Evolutionary conservation across 768 basidiomycete genomes (phyloP).

Genomic region (Trametes meyenii): DNA sequence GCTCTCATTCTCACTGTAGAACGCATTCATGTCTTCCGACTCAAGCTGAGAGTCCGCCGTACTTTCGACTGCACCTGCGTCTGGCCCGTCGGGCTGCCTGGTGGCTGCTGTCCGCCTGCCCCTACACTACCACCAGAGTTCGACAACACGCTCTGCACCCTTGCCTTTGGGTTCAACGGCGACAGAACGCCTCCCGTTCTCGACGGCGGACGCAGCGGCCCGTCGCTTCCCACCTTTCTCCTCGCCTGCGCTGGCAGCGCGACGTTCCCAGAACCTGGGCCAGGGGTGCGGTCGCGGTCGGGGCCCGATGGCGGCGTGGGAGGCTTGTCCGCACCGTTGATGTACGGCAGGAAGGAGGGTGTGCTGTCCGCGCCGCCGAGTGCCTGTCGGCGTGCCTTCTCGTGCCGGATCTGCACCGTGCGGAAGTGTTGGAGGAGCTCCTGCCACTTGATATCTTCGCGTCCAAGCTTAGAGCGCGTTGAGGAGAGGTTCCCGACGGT

Average conservation of each 20-base stretch:
- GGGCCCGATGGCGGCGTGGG: constrained; percentile 24
- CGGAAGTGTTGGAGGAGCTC: constrained; percentile 94
- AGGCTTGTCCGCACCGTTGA: constrained; percentile 45
- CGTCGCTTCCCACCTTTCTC: constrained; percentile 56
- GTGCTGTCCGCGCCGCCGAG: constrained; percentile 60
- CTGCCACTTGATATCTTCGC: constrained; percentile 97
- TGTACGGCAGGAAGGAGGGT: constrained; percentile 51
- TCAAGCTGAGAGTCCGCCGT: constrained; percentile 46
- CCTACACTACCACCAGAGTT: constrained; percentile 7
- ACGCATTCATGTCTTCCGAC: constrained; percentile 34
- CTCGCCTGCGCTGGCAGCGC: constrained; percentile 52
- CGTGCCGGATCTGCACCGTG: constrained; percentile 84
- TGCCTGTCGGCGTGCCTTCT: constrained; percentile 83
- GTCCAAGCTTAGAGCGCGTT: constrained; percentile 72
- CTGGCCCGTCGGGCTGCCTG: constrained; percentile 28
- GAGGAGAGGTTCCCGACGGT: constrained; percentile 42
- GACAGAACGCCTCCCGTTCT: constrained; percentile 53
- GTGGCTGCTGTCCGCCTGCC: constrained; percentile 34
- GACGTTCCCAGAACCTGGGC: constrained; percentile 14
- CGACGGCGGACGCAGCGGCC: constrained; percentile 32
- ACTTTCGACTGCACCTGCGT: constrained; percentile 42
- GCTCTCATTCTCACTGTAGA: not conserved
- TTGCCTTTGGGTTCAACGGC: constrained; percentile 73
- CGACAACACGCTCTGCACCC: constrained; percentile 47
- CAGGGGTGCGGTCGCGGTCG: constrained; percentile 18